Percentiles rank a stretch among this genome's conserved stretches.
Evolutionary conservation across 2,329 filamentous ascomycete genomes (phyloP).

Genomic region (Nemania bipapillata): DNA sequence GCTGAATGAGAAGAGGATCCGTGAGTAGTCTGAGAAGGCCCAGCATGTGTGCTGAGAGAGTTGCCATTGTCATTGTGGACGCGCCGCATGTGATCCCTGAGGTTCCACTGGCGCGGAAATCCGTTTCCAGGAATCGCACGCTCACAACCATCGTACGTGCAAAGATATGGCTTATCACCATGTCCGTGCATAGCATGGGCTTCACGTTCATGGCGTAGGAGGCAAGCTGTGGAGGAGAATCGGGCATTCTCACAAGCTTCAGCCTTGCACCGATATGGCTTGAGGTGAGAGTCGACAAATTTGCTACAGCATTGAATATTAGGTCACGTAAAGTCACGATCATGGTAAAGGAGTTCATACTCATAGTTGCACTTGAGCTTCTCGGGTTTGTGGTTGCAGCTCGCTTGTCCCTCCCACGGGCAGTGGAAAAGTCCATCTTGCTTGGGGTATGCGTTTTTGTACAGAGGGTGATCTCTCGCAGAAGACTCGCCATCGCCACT

Average conservation of each 20-base stretch:
- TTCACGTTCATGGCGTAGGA: conserved; percentile 93
- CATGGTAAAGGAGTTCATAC: conserved; percentile 66
- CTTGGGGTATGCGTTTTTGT: conserved; percentile 72
- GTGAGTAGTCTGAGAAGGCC: conserved; percentile 56
- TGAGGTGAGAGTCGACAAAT: conserved; percentile 95
- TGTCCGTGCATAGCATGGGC: conserved; percentile 96
- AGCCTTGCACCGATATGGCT: conserved; percentile 94
- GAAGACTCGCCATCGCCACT: conserved; percentile 65
- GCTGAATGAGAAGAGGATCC: conserved; percentile 49
- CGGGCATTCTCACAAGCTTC: conserved; percentile 83
- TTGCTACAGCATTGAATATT: conserved; percentile 69
- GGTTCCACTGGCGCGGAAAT: conserved; percentile 94
- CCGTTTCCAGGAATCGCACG: conserved; percentile 83
- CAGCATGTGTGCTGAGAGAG: conserved; percentile 46
- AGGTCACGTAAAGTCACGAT: conserved; percentile 23
- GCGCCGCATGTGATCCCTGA: conserved; percentile 95
- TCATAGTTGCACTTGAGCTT: conserved; percentile 99
- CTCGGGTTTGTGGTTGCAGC: conserved; percentile 89
- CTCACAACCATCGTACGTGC: conserved; percentile 87
- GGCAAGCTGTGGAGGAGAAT: conserved; percentile 94
- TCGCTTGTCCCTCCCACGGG: conserved; percentile 77
- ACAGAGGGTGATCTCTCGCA: conserved; percentile 74
- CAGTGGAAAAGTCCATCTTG: conserved; percentile 91
- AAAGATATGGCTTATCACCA: conserved; percentile 90
- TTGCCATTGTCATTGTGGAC: conserved; percentile 77